Base-by-base conservation (phyloP, 495 filamentous ascomycete genomes). In the Penicillium paradoxum region DNA sequence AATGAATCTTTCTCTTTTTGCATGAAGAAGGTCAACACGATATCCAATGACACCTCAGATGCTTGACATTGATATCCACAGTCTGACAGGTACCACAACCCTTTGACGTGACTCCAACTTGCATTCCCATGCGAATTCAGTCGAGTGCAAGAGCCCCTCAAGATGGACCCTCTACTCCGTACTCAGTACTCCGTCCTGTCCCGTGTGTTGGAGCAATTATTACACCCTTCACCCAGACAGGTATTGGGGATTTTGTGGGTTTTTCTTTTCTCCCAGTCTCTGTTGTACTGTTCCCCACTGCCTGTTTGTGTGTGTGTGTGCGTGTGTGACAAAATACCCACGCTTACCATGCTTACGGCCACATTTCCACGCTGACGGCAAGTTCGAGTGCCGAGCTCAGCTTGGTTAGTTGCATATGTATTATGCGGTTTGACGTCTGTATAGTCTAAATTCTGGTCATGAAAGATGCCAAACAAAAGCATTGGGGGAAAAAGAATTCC, bases 231-330 rank as follows among this genome's bases (percentile, higher is more conserved):
- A 40, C n/a, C n/a, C n/a, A n/a, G n/a, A n/a, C n/a, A n/a, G n/a
- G n/a, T n/a, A n/a, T n/a, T n/a, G n/a, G n/a, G n/a, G n/a, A 19
- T 22, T 40, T 19, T 40, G 17, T 15, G 9, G 11, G 2, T 48
- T 3, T 18, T 0, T 48, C 19, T 37, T 17, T 25, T 24, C 17
- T 43, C n/a, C n/a, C 25, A 17, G 17, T 19, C 15, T 43, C 14
- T n/a, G 24, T 43, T 43, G 27, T 43, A 27, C 37, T 48, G 32
- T 24, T 37, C 45, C 21, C 45, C 45, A 48, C 45, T 36, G 14
- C 13, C 6, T 36, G 18, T 36, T 29, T 33, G 44, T 46, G 15
- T 22, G 13, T 24, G 38, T 14, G 38, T 13, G 38, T 22, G 39
- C 10, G 39, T 25, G 40, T 43, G 41, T 44, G 41, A 29, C 15